A percentile compares a stretch with the other conserved stretches of the same genome.
Conservation (phyloP, 164 flowering plant genomes). For the Warburgia ugandensis region DNA sequence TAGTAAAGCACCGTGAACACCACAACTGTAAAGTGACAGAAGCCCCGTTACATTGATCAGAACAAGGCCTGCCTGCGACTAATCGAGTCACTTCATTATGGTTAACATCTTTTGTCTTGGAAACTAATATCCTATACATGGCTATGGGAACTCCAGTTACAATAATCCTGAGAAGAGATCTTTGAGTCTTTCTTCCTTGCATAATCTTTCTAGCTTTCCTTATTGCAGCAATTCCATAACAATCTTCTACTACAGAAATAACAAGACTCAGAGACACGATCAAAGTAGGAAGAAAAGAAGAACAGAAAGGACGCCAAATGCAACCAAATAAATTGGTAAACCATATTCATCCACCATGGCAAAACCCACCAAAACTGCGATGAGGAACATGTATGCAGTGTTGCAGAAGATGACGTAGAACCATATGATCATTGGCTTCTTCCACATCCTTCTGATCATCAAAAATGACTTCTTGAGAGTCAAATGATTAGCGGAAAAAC, state of each 20-base stretch:
- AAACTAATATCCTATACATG: background rate
- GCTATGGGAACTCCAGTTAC: background rate
- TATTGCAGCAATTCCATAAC: constrained; percentile 26
- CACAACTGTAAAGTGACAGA: constrained; percentile 9
- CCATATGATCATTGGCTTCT: constrained; percentile 15
- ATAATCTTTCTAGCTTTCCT: constrained; percentile 22
- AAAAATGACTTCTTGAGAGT: constrained; percentile 5
- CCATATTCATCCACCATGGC: too few species aligned
- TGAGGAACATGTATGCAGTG: too few species aligned
- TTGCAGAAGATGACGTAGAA: constrained; percentile 1
- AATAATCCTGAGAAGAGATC: constrained; percentile 17
- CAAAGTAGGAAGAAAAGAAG: background rate
- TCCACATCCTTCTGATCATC: constrained; percentile 14
- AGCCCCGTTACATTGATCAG: constrained; percentile 1
- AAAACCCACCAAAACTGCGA: too few species aligned
- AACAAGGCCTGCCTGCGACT: constrained; percentile 3
- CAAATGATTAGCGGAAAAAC: constrained; percentile 1
- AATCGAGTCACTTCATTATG: background rate
- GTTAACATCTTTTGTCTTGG: background rate
- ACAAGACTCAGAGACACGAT: constrained; percentile 20
- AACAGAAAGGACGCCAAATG: background rate
- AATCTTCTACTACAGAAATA: constrained; percentile 25
- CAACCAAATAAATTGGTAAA: too few species aligned
- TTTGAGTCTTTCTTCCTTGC: constrained; percentile 18
- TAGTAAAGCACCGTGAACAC: constrained; percentile 24